phyloP scores from a whole-genome alignment of 768 basidiomycete genomes.

The Leccinum olivaceopallidum region DNA sequence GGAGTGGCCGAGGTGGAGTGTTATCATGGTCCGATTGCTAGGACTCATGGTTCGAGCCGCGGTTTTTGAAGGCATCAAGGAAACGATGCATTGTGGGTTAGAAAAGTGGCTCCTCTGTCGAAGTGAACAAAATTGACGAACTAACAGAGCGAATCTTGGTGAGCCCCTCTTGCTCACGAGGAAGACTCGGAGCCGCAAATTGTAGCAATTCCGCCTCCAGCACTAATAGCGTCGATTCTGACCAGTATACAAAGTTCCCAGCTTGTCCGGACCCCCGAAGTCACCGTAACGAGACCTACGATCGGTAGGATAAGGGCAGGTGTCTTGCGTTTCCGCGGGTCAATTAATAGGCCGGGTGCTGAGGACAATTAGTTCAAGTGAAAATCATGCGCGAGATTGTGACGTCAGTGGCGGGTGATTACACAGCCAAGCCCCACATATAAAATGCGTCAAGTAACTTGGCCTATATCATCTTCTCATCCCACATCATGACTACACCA shows the following conservation, averaged over 20 bases:
- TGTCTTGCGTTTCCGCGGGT: too few relatives aligned
- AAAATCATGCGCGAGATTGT: neutral
- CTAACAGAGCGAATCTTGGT: neutral
- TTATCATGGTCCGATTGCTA: neutral
- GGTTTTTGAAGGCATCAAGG: conserved; percentile 2
- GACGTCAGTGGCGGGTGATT: neutral
- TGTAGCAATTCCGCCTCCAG: too few relatives aligned
- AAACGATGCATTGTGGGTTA: conserved; percentile 4
- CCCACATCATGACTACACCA: conserved; percentile 21
- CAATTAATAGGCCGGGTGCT: too few relatives aligned
- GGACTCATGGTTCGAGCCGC: neutral
- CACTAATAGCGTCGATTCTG: too few relatives aligned
- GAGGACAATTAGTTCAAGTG: too few relatives aligned
- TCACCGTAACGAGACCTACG: too few relatives aligned
- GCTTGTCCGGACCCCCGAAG: too few relatives aligned
- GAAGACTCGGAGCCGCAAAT: neutral
- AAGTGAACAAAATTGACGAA: neutral
- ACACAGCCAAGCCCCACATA: neutral
- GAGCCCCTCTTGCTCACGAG: neutral
- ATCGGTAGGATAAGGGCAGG: neutral
- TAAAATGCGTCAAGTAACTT: neutral
- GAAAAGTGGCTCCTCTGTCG: neutral
- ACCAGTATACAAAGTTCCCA: too few relatives aligned
- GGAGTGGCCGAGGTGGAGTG: neutral
- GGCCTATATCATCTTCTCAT: neutral